A percentile compares a stretch with the other conserved stretches of the same genome.
These are phyloP conservation scores for Curvularia hawaiiensis DNA, from an alignment of 2,329 filamentous ascomycete species.

Conservation along the genomic window DNA sequence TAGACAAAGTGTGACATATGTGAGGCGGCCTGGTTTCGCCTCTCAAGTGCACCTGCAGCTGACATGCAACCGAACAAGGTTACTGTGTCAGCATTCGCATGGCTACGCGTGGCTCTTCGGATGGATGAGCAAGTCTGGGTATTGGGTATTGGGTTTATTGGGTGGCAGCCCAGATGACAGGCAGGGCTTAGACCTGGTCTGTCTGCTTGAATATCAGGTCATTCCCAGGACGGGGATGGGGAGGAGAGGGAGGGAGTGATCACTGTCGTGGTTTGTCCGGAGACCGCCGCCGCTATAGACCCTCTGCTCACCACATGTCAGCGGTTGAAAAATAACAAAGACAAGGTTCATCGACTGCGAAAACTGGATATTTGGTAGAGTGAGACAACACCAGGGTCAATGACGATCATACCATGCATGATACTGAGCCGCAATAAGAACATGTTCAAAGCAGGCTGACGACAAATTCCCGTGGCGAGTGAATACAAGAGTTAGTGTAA, in stretches of 20 bases:
- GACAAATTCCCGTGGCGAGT: not conserved
- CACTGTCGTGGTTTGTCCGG: conserved; percentile 1
- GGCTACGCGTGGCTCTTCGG: conserved; percentile 17
- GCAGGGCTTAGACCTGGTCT: not conserved
- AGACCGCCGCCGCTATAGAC: not conserved
- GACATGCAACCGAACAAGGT: conserved; percentile 21
- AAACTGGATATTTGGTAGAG: conserved; percentile 14
- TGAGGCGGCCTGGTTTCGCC: conserved; percentile 13
- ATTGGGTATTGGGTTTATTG: not conserved
- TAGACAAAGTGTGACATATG: conserved; percentile 6
- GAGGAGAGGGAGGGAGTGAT: not conserved
- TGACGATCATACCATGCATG: conserved; percentile 11
- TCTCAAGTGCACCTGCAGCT: conserved; percentile 31
- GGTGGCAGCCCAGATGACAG: conserved; percentile 1
- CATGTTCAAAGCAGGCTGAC: not conserved
- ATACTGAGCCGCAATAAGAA: conserved; percentile 14
- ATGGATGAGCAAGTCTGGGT: not conserved
- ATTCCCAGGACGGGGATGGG: not conserved
- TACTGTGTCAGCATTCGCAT: conserved; percentile 16
- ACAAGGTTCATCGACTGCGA: not conserved
- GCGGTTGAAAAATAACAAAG: not conserved
- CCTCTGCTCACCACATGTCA: not conserved
- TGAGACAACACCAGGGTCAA: conserved; percentile 3
- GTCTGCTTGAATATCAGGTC: not conserved
- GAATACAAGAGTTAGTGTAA: not conserved